These are phyloP conservation scores for Schizophyllum commune DNA, from an alignment of 1,284 basidiomycete species.

Conservation along the genomic window DNA sequence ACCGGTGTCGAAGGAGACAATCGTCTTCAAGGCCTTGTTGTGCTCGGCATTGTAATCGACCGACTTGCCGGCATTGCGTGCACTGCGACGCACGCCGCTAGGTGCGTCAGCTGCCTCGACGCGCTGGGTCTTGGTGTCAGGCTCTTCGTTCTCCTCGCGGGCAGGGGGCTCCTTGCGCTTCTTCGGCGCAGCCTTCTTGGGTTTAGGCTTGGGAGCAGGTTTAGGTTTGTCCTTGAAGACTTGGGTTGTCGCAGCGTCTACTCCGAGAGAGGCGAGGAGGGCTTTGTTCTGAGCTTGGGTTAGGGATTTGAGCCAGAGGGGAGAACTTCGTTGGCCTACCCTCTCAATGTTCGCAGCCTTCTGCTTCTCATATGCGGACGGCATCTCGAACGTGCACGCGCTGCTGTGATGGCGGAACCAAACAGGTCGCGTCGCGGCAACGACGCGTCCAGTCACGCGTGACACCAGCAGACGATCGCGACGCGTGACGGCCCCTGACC, in stretches of 20 bases:
- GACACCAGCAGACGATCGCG: background rate
- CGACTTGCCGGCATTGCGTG: slow-evolving; percentile 52
- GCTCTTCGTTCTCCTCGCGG: slow-evolving; percentile 13
- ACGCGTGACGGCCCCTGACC: background rate
- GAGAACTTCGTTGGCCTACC: background rate
- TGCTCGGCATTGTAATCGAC: slow-evolving; percentile 45
- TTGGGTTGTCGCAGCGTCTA: slow-evolving; percentile 9
- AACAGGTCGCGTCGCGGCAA: background rate
- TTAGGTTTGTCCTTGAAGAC: slow-evolving; percentile 30
- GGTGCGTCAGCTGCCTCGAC: slow-evolving; percentile 16
- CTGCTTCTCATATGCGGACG: slow-evolving; percentile 40
- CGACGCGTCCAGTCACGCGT: background rate
- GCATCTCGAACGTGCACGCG: slow-evolving; percentile 16
- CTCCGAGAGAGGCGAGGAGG: slow-evolving; percentile 4
- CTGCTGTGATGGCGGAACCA: background rate
- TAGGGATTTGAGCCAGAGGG: background rate
- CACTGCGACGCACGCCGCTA: slow-evolving; percentile 46
- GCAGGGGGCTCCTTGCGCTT: slow-evolving; percentile 23
- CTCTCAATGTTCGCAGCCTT: slow-evolving; percentile 40
- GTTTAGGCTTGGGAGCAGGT: slow-evolving; percentile 36
- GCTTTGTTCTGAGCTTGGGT: slow-evolving; percentile 3
- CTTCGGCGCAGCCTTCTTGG: slow-evolving; percentile 9
- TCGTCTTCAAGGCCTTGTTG: slow-evolving; percentile 20
- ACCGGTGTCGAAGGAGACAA: slow-evolving; percentile 29
- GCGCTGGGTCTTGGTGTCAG: slow-evolving; percentile 21